Conservation (phyloP, 2,329 filamentous ascomycete species). For the Zymoseptoria passerinii region DNA sequence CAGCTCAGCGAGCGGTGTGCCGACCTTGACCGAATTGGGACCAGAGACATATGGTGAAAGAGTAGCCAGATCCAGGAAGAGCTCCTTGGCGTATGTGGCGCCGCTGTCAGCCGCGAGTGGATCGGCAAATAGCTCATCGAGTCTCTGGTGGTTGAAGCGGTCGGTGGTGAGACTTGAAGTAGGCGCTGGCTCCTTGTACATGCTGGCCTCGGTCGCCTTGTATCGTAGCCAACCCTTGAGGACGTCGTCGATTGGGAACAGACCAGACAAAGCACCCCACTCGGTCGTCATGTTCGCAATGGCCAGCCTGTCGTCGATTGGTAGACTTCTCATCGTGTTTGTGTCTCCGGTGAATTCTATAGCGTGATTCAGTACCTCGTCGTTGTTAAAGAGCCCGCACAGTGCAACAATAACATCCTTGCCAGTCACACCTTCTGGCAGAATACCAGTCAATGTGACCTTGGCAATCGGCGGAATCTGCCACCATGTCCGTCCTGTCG, state of each 20-base stretch:
- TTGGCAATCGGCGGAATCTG: slow-evolving; percentile 77
- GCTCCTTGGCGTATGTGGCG: slow-evolving; percentile 72
- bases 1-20: slow-evolving; percentile 67
- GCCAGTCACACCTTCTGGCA: slow-evolving; percentile 74
- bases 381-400: slow-evolving; percentile 75
- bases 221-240: slow-evolving; percentile 65
- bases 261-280: slow-evolving; percentile 63
- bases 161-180: slow-evolving; percentile 42
- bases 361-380: slow-evolving; percentile 83
- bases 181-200: slow-evolving; percentile 45
- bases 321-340: slow-evolving; percentile 64
- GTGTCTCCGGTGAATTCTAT: slow-evolving; percentile 81
- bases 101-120: slow-evolving; percentile 63
- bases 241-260: slow-evolving; percentile 72
- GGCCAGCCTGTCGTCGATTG: slow-evolving; percentile 64
- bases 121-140: slow-evolving; percentile 65
- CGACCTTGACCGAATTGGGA: slow-evolving; percentile 84
- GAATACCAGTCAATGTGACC: slow-evolving; percentile 64
- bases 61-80: slow-evolving; percentile 75
- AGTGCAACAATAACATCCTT: slow-evolving; percentile 93
- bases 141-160: slow-evolving; percentile 61
- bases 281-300: slow-evolving; percentile 78
- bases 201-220: slow-evolving; percentile 65
- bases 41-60: slow-evolving; percentile 78
- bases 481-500: slow-evolving; percentile 77